Percentiles rank a stretch among this genome's conserved stretches.
Conservation (phyloP, 805 yeast species). For the Metschnikowia cubensis region DNA sequence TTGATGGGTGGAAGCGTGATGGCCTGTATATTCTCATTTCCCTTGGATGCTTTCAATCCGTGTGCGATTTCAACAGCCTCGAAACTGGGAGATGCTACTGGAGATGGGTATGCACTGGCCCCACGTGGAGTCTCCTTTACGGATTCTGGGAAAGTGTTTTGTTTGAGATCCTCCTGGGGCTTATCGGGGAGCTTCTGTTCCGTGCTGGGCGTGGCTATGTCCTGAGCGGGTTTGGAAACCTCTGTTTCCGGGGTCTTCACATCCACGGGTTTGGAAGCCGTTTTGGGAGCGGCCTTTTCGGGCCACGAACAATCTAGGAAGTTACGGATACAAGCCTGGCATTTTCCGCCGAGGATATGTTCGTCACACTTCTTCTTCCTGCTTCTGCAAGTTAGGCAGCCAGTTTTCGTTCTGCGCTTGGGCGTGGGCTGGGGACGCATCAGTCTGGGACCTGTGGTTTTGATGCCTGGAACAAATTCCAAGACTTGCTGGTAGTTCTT, state of each 20-base stretch:
- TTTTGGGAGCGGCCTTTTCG: slow-evolving; percentile 5
- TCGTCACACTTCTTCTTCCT: slow-evolving; percentile 66
- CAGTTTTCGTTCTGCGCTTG: slow-evolving; percentile 20
- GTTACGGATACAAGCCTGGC: slow-evolving; percentile 43
- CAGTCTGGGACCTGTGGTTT: slow-evolving; percentile 8
- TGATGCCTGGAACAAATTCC: slow-evolving; percentile 20
- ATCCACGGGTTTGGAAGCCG: not conserved
- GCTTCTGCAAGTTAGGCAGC: slow-evolving; percentile 51
- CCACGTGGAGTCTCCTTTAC: slow-evolving; percentile 3
- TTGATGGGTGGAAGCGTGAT: slow-evolving; percentile 12
- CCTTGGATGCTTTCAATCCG: not conserved
- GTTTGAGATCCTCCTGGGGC: too few relatives aligned
- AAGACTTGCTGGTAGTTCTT: slow-evolving; percentile 37
- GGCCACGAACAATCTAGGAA: slow-evolving; percentile 45
- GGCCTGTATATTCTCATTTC: slow-evolving; percentile 6
- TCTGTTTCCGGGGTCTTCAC: not conserved
- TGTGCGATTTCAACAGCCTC: slow-evolving; percentile 10
- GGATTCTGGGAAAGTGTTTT: not conserved
- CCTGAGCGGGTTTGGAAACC: not conserved
- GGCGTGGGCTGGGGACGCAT: slow-evolving; percentile 9
- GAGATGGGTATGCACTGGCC: slow-evolving; percentile 31
- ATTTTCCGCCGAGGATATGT: slow-evolving; percentile 35
- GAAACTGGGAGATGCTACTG: slow-evolving; percentile 25
- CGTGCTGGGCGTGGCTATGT: not conserved
- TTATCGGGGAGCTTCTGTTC: not conserved